A percentile compares a stretch with the other conserved stretches of the same genome.
These are phyloP conservation scores for Fusarium sp. DNA, from an alignment of 2,329 filamentous ascomycete genomes.

Conservation along the genomic window DNA sequence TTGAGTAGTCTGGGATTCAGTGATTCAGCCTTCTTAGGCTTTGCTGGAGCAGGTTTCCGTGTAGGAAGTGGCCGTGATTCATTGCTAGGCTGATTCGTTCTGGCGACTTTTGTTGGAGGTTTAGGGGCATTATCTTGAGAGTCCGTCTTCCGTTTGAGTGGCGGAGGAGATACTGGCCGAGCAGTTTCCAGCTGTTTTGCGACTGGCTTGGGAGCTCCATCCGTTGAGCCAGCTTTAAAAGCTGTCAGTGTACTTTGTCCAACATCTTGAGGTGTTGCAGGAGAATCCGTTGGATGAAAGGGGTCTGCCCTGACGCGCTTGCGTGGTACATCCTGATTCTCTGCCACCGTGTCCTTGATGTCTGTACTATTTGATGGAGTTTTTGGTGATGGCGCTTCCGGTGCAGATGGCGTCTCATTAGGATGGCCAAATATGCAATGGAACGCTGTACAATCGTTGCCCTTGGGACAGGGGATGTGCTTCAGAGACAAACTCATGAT, in stretches of 20 bases:
- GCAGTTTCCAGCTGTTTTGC: constrained; percentile 38
- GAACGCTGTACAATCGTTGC: constrained; percentile 60
- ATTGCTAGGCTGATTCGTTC: constrained; percentile 7
- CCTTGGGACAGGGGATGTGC: constrained; percentile 62
- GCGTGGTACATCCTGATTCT: constrained; percentile 46
- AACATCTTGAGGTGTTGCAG: constrained; percentile 11
- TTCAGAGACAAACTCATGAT: constrained; percentile 58
- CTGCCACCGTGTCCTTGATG: constrained; percentile 11
- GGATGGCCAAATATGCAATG: constrained; percentile 63
- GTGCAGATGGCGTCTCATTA: constrained; percentile 46
- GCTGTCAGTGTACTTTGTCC: constrained; percentile 12
- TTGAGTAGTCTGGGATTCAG: constrained; percentile 76
- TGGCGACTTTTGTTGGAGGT: constrained; percentile 14
- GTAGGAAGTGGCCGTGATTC: constrained; percentile 33
- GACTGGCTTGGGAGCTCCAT: neutral
- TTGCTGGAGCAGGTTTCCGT: constrained; percentile 32
- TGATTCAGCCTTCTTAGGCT: constrained; percentile 57
- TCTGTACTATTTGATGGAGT: constrained; percentile 2
- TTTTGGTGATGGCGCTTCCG: constrained; percentile 8
- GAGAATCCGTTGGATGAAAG: constrained; percentile 17
- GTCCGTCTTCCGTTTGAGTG: constrained; percentile 45
- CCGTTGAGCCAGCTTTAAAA: constrained; percentile 5
- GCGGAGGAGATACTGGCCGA: constrained; percentile 51
- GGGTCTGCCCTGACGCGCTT: constrained; percentile 48
- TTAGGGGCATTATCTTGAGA: constrained; percentile 12